Conservation (phyloP, 202 grass and related monocot genomes). For the Eragrostis tef region DNA sequence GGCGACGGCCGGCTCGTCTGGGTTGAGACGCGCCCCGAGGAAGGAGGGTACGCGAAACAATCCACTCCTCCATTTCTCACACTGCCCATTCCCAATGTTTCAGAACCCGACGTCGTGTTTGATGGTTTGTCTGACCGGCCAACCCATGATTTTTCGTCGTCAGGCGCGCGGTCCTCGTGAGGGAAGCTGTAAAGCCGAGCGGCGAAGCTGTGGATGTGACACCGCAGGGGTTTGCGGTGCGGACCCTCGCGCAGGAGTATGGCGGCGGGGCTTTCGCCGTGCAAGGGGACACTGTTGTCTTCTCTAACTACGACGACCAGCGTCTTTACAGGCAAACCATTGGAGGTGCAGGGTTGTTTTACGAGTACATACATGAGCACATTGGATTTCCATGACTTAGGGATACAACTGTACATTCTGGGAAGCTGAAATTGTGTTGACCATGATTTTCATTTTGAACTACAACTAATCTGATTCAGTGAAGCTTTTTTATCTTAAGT, state of each 20-base stretch:
- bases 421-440: neutral
- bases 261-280: slow-evolving; percentile 70
- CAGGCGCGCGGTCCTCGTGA: slow-evolving; percentile 76
- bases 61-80: neutral
- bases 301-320: slow-evolving; percentile 88
- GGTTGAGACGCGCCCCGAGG: slow-evolving; percentile 79
- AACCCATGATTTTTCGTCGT: slow-evolving; percentile 20
- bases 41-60: slow-evolving; percentile 63
- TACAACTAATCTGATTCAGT: no score
- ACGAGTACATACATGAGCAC: neutral
- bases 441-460: no score
- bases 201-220: slow-evolving; percentile 61
- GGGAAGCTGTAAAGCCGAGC: slow-evolving; percentile 54
- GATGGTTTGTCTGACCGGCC: neutral
- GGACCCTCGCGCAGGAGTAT: slow-evolving; percentile 80
- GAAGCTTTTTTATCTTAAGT: no score
- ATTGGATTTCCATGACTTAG: neutral
- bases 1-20: slow-evolving; percentile 79
- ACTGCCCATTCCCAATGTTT: neutral
- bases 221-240: slow-evolving; percentile 63
- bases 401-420: no score
- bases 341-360: slow-evolving; percentile 52
- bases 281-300: slow-evolving; percentile 66
- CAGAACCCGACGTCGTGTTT: neutral
- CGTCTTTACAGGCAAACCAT: slow-evolving; percentile 74